Evolutionary conservation across 129 eudicot genomes (phyloP), one percentile per base, ranked within the genome.

Genomic region (Pulicaria dysenterica): DNA sequence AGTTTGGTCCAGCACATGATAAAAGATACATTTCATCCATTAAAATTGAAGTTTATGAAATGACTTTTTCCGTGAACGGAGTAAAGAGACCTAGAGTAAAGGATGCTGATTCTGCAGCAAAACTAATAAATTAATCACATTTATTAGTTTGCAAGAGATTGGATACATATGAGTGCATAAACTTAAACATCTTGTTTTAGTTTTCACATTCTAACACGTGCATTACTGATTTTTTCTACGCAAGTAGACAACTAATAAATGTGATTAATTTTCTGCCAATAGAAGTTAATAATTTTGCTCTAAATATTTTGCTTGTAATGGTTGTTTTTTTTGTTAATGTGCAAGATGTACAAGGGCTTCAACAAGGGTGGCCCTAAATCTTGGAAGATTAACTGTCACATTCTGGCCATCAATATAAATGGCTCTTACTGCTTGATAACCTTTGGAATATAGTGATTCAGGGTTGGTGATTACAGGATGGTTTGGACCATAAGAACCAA

Each of bases 61-160:
- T 53, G 17, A 49, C 61, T 15, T 16, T 73, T 4, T 4, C 6
- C 24, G 71, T 77, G 71, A 31, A 15, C 77, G 94, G 94, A 64
- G 76, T 67, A 4, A 77, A 79, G 36, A 84, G 72, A 36, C 15
- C 83, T 3, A 69, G 72, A 75, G 63, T 87, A 16, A 84, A 74
- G 69, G 90, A 87, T 5, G 85, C 90, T 0, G 90, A 59, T 38
- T 87, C 90, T 53, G 90, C 90, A 2, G 98, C 98, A n/a, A n/a
- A n/a, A n/a, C n/a, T n/a, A n/a, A n/a, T n/a, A n/a, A n/a, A n/a
- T n/a, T n/a, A n/a, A n/a, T n/a, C n/a, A n/a, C n/a, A n/a, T n/a
- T n/a, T n/a, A n/a, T n/a, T n/a, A n/a, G n/a, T n/a, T 78, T 85
- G 19, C 73, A 5, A 48, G 73, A 78, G 36, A 50, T 75, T 40